Conservation (phyloP, 2,329 filamentous ascomycete genomes). For the Ceratocystis eucalypticola region DNA sequence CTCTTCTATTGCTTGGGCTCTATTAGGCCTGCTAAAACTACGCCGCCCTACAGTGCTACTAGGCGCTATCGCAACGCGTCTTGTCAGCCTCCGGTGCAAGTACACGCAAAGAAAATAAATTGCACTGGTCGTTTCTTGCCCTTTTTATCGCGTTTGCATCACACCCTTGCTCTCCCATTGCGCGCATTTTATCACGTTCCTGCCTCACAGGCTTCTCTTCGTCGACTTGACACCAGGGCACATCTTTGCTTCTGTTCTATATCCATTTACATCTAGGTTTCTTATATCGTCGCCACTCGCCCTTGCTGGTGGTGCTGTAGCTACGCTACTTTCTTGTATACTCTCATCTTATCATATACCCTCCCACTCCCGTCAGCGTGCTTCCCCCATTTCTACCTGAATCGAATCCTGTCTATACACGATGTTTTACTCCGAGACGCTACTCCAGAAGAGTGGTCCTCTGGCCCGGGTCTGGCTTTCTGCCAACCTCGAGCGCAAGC, state of each 20-base stretch:
- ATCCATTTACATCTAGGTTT: not conserved
- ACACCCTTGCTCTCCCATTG: not conserved
- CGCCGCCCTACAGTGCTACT: not conserved
- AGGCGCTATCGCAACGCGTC: conserved; percentile 14
- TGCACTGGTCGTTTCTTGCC: not conserved
- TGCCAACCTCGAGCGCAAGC: conserved; percentile 94
- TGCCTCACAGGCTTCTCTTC: not conserved
- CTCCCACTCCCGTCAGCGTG: not conserved
- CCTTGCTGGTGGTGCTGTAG: not conserved
- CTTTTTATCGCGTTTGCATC: not conserved
- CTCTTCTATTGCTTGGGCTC: not conserved
- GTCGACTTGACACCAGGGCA: not conserved
- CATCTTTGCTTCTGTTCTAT: not conserved
- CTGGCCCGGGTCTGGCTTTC: conserved; percentile 96
- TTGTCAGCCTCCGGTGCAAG: not conserved
- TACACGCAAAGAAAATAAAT: no score
- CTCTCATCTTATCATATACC: conserved; percentile 2
- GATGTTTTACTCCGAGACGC: conserved; percentile 97
- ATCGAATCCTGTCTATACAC: conserved; percentile 24
- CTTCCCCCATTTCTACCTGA: not conserved
- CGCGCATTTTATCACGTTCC: not conserved
- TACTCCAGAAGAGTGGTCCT: conserved; percentile 92
- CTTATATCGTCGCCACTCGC: not conserved
- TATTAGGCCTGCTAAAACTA: not conserved
- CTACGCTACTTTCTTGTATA: conserved; percentile 2